Evolutionary conservation across 371 early-diverging fungal species (phyloP).

Genomic region (Lichtheimia corymbifera): DNA sequence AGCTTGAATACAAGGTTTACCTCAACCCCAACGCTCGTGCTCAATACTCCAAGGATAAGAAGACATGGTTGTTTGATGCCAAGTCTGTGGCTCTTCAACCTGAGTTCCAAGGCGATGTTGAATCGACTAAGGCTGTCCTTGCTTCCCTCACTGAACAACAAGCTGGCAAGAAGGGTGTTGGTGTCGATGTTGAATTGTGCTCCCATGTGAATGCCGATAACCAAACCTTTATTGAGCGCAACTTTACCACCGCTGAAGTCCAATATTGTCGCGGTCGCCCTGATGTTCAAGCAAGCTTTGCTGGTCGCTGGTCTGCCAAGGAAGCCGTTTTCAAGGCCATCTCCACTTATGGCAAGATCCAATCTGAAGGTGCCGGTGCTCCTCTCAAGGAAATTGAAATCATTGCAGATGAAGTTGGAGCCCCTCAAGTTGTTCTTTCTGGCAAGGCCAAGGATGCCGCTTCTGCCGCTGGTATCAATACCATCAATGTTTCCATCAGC

Average conservation of each 20-base stretch:
- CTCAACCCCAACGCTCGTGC: slow-evolving; percentile 92
- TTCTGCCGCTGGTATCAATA: slow-evolving; percentile 67
- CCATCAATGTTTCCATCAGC: slow-evolving; percentile 89
- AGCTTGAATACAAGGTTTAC: slow-evolving; percentile 86
- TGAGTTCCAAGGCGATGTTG: slow-evolving; percentile 50
- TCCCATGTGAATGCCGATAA: slow-evolving; percentile 81
- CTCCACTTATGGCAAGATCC: slow-evolving; percentile 70
- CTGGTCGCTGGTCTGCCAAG: slow-evolving; percentile 97
- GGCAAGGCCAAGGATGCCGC: slow-evolving; percentile 83
- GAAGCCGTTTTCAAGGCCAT: slow-evolving; percentile 96
- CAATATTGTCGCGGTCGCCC: slow-evolving; percentile 79
- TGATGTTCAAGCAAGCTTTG: slow-evolving; percentile 84
- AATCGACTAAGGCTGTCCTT: slow-evolving; percentile 63
- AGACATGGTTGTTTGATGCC: slow-evolving; percentile 75
- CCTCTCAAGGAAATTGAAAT: slow-evolving; percentile 93
- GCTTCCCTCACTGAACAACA: slow-evolving; percentile 58
- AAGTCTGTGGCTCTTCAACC: slow-evolving; percentile 43
- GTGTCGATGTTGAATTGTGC: slow-evolving; percentile 92
- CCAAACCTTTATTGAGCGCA: slow-evolving; percentile 86
- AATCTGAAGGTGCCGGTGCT: slow-evolving; percentile 83
- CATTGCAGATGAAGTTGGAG: slow-evolving; percentile 68
- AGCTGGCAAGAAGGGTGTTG: slow-evolving; percentile 73
- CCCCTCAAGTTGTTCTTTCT: slow-evolving; percentile 85
- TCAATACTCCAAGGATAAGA: slow-evolving; percentile 70
- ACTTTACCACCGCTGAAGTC: slow-evolving; percentile 84